A percentile compares a stretch with the other conserved stretches of the same genome.
These are phyloP conservation scores for Trichoderma polysporum DNA, from an alignment of 2,329 filamentous ascomycete genomes.

Conservation along the genomic window DNA sequence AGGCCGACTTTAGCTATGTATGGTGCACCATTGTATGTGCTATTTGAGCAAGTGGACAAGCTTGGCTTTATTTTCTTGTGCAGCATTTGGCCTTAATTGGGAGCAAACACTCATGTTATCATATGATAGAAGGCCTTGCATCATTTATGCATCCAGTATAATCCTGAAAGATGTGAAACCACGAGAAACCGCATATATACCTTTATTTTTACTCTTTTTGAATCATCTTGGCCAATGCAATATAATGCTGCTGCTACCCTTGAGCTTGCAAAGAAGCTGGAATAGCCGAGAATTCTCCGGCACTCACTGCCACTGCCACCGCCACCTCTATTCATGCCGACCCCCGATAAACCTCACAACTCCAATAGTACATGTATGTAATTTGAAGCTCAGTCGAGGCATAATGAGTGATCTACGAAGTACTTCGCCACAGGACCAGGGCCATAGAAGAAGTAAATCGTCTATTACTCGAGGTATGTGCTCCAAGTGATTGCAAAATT, in stretches of 20 bases:
- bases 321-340: neutral
- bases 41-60: neutral
- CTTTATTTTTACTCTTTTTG: neutral
- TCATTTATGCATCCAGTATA: neutral
- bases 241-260: neutral
- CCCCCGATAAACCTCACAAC: neutral
- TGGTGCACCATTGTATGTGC: neutral
- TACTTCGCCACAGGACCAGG: slow-evolving; percentile 21
- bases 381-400: neutral
- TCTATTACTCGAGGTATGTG: slow-evolving; percentile 38
- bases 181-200: neutral
- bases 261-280: neutral
- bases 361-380: neutral
- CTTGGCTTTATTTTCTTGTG: neutral
- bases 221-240: neutral
- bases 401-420: slow-evolving; percentile 20
- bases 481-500: neutral
- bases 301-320: neutral
- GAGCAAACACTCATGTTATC: neutral
- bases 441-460: slow-evolving; percentile 34
- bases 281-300: slow-evolving; percentile 9
- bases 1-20: neutral
- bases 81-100: neutral
- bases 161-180: neutral
- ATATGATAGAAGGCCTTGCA: neutral